phyloP scores from a whole-genome alignment of 1,139 yeast genomes.

The Kurtzmaniella quercitrusa region DNA sequence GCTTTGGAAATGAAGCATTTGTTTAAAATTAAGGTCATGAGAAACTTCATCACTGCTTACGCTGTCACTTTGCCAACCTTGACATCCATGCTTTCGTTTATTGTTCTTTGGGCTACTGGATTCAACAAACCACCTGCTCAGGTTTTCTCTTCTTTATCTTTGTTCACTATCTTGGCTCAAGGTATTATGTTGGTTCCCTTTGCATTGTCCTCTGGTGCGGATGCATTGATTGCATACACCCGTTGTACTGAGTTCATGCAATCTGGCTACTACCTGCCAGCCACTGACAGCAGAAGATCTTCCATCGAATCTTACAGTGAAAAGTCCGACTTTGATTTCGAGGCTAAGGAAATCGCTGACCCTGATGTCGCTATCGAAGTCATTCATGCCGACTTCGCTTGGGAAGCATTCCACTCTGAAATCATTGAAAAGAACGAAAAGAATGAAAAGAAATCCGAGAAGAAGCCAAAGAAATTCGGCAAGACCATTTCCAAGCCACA shows the following conservation, averaged over 20 bases:
- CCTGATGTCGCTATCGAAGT: slow-evolving; percentile 20
- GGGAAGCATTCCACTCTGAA: slow-evolving; percentile 34
- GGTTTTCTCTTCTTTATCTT: slow-evolving; percentile 48
- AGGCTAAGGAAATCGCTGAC: slow-evolving; percentile 7
- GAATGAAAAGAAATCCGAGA: slow-evolving; percentile 7
- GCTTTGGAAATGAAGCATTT: slow-evolving; percentile 37
- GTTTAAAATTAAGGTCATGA: slow-evolving; percentile 39
- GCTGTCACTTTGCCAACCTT: slow-evolving; percentile 43
- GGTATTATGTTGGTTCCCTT: slow-evolving; percentile 51
- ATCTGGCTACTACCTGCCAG: slow-evolving; percentile 25
- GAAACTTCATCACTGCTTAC: slow-evolving; percentile 44
- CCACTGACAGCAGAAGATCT: slow-evolving; percentile 6
- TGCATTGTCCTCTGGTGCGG: slow-evolving; percentile 52
- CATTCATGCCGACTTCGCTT: slow-evolving; percentile 27
- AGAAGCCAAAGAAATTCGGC: slow-evolving; percentile 6
- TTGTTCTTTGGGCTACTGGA: slow-evolving; percentile 40
- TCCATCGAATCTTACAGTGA: slow-evolving; percentile 7
- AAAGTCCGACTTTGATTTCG: slow-evolving; percentile 14
- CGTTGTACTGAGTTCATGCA: slow-evolving; percentile 43
- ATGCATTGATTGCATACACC: slow-evolving; percentile 48
- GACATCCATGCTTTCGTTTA: slow-evolving; percentile 39
- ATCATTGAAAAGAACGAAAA: slow-evolving; percentile 15
- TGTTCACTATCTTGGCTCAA: slow-evolving; percentile 48
- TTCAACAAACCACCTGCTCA: slow-evolving; percentile 36
- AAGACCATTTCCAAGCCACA: slow-evolving; percentile 4